phyloP scores from a whole-genome alignment of 805 yeast genomes.

The Spathaspora passalidarum region DNA sequence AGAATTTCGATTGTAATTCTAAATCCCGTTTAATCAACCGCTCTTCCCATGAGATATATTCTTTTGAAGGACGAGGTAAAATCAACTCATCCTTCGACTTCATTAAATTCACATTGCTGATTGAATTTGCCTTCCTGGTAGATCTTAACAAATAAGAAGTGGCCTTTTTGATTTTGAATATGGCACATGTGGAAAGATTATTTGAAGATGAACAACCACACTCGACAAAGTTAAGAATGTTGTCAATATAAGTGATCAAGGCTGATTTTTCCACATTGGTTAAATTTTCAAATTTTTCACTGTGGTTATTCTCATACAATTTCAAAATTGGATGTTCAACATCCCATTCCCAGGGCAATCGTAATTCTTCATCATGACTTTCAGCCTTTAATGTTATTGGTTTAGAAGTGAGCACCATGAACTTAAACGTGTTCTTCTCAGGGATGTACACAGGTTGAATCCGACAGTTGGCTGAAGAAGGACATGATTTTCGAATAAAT shows the following conservation, averaged over 20 bases:
- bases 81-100: slow-evolving; percentile 40
- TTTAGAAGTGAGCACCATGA: slow-evolving; percentile 54
- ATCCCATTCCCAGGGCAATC: slow-evolving; percentile 91
- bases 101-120: slow-evolving; percentile 30
- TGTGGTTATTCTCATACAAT: slow-evolving; percentile 32
- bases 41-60: slow-evolving; percentile 37
- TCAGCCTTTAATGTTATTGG: slow-evolving; percentile 40
- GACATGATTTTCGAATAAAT: slow-evolving; percentile 72
- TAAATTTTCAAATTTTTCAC: slow-evolving; percentile 50
- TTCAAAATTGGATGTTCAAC: slow-evolving; percentile 65
- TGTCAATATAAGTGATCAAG: slow-evolving; percentile 60
- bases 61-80: slow-evolving; percentile 24
- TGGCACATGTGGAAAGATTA: slow-evolving; percentile 44
- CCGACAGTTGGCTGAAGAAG: slow-evolving; percentile 62
- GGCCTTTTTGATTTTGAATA: slow-evolving; percentile 59
- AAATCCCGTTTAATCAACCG: slow-evolving; percentile 29
- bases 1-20: slow-evolving; percentile 1
- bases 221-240: slow-evolving; percentile 57
- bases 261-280: slow-evolving; percentile 51
- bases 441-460: slow-evolving; percentile 47
- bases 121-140: slow-evolving; percentile 48
- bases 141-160: slow-evolving; percentile 59
- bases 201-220: slow-evolving; percentile 55
- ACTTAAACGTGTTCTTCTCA: slow-evolving; percentile 41
- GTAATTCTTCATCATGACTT: slow-evolving; percentile 63